Base-by-base conservation (phyloP, 2,329 filamentous ascomycete species). In the Fulvia fulva region DNA sequence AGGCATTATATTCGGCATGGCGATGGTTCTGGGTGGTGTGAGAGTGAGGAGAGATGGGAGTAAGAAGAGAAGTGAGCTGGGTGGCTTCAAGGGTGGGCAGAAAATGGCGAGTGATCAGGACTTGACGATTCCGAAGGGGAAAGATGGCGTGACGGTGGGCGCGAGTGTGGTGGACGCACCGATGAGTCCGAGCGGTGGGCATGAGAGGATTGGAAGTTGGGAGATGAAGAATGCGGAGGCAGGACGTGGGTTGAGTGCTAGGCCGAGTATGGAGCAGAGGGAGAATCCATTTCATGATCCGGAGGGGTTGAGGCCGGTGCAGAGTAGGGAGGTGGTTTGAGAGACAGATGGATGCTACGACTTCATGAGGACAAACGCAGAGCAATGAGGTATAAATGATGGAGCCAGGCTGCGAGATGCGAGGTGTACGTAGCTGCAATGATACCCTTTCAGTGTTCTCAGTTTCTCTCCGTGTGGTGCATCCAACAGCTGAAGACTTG, bases 161-260 rank as follows among this genome's bases (percentile, higher is more conserved):
- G 69, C 58, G 53, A 68, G 52, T 58, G 68, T 70, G 16, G 65
- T 74, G 61, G 70, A 73, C 66, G 70, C 56, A 67, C 59, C 60
- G 19, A 55, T 56, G 21, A 63, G 61, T 53, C 50, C 54, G 37
- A 49, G 53, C 6, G 30, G 59, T 22, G 76, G 76, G 1, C 78
- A 84, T 67, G 82, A 84, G 70, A 72, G 82, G 45, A 73, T 79
- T 19, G 82, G 80, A 0, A 84, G 82, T 59, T 85, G 83, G 83
- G 83, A 85, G 67, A 69, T 85, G 70, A 75, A 75, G 54, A 64
- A 73, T 46, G 65, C 70, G 19, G 68, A 68, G 34, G 68, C 72
- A 62, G 65, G 67, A n/a, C 21, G 55, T n/a, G 43, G 14, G 16
- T 37, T 19, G 64, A 73, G 67, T 63, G 54, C 66, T 56, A 71